Percentiles rank a stretch among this genome's conserved stretches.
Conservation (phyloP, 1,139 yeast species). For the Pneumocystis murina region DNA sequence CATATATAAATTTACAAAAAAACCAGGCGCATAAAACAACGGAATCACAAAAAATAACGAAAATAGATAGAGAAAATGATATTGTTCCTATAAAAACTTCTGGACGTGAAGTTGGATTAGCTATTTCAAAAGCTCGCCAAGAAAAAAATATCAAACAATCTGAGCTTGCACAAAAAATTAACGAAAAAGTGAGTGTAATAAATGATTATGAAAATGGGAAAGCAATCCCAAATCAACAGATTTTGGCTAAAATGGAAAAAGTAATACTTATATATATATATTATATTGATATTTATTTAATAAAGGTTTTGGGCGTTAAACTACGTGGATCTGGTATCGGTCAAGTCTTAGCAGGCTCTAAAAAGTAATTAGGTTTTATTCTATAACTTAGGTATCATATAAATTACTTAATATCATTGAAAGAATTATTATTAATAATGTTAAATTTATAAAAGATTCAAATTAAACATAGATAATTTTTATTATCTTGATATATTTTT, state of each 20-base stretch:
- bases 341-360: conserved; percentile 67
- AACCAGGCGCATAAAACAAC: conserved; percentile 39
- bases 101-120: conserved; percentile 71
- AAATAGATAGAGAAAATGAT: conserved; percentile 83
- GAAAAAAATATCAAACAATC: conserved; percentile 85
- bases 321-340: conserved; percentile 95
- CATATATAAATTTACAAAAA: background rate
- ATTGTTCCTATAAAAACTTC: conserved; percentile 86
- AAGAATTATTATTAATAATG: background rate
- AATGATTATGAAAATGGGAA: conserved; percentile 96
- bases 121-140: conserved; percentile 72
- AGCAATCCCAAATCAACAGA: conserved; percentile 92
- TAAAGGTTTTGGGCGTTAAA: conserved; percentile 67
- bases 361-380: conserved; percentile 29
- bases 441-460: background rate
- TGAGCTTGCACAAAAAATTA: conserved; percentile 86
- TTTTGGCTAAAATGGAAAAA: conserved; percentile 81
- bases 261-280: background rate
- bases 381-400: background rate
- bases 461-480: background rate
- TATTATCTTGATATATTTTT: background rate
- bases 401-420: background rate
- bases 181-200: conserved; percentile 88
- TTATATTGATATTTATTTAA: background rate
- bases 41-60: conserved; percentile 90